A percentile compares a stretch with the other conserved stretches of the same genome.
Evolutionary conservation across 805 yeast species (phyloP).

Genomic region (Debaryomyces prosopidis): DNA sequence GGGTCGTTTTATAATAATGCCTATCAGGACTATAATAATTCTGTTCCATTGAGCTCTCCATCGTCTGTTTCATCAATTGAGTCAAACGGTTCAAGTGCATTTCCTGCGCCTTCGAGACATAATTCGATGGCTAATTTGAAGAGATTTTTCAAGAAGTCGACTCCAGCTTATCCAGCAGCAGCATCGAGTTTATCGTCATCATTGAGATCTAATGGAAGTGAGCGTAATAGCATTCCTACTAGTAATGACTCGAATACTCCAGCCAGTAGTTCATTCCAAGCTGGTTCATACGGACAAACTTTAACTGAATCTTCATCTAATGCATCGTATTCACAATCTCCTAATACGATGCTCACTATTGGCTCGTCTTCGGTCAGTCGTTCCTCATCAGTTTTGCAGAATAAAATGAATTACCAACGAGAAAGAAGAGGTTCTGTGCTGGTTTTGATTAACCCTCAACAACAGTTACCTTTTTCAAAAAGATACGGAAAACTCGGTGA

Average conservation of each 20-base stretch:
- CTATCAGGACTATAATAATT: conserved; percentile 22
- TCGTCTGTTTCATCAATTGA: conserved; percentile 38
- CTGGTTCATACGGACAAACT: conserved; percentile 20
- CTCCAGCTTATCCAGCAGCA: conserved; percentile 16
- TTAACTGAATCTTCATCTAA: conserved; percentile 33
- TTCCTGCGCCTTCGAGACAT: conserved; percentile 54
- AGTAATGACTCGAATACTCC: conserved; percentile 11
- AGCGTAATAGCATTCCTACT: conserved; percentile 5
- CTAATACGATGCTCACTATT: conserved; percentile 18
- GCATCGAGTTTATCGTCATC: conserved; percentile 24
- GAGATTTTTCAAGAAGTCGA: conserved; percentile 61
- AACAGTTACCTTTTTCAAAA: conserved; percentile 32
- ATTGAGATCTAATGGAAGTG: conserved; percentile 19
- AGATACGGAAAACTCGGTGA: conserved; percentile 77
- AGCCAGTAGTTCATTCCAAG: conserved; percentile 11
- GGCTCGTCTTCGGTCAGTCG: conserved; percentile 27
- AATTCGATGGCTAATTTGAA: conserved; percentile 79
- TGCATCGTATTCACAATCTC: conserved; percentile 36
- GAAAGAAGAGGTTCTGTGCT: conserved; percentile 41
- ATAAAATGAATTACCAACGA: conserved; percentile 26
- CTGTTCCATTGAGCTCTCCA: conserved; percentile 28
- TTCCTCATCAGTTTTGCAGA: conserved; percentile 30
- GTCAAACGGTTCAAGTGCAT: conserved; percentile 21
- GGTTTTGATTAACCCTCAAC: conserved; percentile 21
- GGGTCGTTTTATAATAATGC: conserved; percentile 42